Conservation (phyloP, 1,284 basidiomycete genomes). For the Coniophora puteana region DNA sequence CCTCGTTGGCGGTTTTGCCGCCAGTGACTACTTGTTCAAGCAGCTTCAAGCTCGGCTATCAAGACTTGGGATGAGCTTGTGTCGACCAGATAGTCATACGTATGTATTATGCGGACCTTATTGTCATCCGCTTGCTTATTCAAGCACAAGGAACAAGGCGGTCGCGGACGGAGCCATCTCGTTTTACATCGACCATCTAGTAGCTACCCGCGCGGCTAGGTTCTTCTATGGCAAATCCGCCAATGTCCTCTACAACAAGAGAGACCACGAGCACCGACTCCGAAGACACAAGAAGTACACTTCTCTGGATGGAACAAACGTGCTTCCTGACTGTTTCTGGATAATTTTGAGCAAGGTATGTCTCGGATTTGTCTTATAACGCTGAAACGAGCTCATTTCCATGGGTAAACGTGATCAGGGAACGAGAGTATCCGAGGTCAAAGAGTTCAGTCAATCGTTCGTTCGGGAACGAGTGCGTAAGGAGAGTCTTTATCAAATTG, state of each 20-base stretch:
- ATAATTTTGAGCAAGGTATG: conserved; percentile 27
- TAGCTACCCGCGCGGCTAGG: conserved; percentile 39
- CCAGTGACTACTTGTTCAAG: conserved; percentile 38
- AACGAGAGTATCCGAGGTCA: conserved; percentile 24
- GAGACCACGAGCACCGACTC: conserved; percentile 30
- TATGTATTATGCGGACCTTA: conserved; percentile 12
- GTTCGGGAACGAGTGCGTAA: conserved; percentile 18
- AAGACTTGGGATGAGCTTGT: conserved; percentile 17
- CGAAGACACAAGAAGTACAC: conserved; percentile 16
- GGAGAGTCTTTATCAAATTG: conserved; percentile 15
- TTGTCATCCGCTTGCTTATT: not conserved
- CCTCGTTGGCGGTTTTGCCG: conserved; percentile 40
- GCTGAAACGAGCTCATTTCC: not conserved
- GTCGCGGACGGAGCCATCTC: conserved; percentile 52
- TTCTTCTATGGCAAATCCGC: conserved; percentile 37
- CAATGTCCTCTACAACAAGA: conserved; percentile 24
- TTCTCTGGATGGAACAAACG: conserved; percentile 15
- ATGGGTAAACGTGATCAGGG: conserved; percentile 18
- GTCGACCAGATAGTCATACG: conserved; percentile 29
- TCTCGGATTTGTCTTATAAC: not conserved
- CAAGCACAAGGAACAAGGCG: conserved; percentile 44
- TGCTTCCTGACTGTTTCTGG: conserved; percentile 21
- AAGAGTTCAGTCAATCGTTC: conserved; percentile 30
- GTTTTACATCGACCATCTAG: conserved; percentile 45
- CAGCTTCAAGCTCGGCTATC: conserved; percentile 26